Percentiles rank a stretch among this genome's conserved stretches.
Evolutionary conservation across 2,329 filamentous ascomycete species (phyloP).

Genomic region (Fusarium kyushuense): DNA sequence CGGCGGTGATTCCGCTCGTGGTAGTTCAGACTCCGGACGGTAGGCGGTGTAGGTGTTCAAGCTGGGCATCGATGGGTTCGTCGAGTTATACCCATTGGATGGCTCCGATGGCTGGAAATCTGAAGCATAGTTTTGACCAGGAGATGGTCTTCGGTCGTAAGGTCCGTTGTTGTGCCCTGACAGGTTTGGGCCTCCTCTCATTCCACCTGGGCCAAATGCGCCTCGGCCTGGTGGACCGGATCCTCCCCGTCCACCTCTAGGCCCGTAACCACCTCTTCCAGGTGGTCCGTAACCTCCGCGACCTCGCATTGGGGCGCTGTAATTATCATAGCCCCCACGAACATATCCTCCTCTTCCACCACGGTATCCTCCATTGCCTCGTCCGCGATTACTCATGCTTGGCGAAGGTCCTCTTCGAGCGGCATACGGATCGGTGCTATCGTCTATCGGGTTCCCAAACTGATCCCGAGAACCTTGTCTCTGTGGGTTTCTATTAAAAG

Average conservation of each 20-base stretch:
- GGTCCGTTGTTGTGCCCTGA: slow-evolving; percentile 58
- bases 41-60: slow-evolving; percentile 59
- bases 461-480: slow-evolving; percentile 67
- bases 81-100: slow-evolving; percentile 46
- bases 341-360: slow-evolving; percentile 61
- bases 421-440: slow-evolving; percentile 60
- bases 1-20: slow-evolving; percentile 73
- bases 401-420: slow-evolving; percentile 61
- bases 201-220: slow-evolving; percentile 46
- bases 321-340: slow-evolving; percentile 63
- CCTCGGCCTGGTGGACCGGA: slow-evolving; percentile 51
- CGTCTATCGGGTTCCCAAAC: slow-evolving; percentile 70
- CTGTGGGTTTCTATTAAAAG: slow-evolving; percentile 51
- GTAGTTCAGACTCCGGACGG: slow-evolving; percentile 60
- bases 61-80: slow-evolving; percentile 50
- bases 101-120: slow-evolving; percentile 55
- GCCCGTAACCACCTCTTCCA: slow-evolving; percentile 59
- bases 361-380: slow-evolving; percentile 63
- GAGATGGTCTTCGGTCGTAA: slow-evolving; percentile 56
- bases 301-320: slow-evolving; percentile 57
- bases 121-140: slow-evolving; percentile 56
- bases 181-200: slow-evolving; percentile 52
- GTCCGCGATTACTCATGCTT: slow-evolving; percentile 65
- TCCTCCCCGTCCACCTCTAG: slow-evolving; percentile 53
- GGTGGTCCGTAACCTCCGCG: slow-evolving; percentile 60